Evolutionary conservation across 352 stramenopile species (phyloP).

Genomic region (Thalassiosira exigua): DNA sequence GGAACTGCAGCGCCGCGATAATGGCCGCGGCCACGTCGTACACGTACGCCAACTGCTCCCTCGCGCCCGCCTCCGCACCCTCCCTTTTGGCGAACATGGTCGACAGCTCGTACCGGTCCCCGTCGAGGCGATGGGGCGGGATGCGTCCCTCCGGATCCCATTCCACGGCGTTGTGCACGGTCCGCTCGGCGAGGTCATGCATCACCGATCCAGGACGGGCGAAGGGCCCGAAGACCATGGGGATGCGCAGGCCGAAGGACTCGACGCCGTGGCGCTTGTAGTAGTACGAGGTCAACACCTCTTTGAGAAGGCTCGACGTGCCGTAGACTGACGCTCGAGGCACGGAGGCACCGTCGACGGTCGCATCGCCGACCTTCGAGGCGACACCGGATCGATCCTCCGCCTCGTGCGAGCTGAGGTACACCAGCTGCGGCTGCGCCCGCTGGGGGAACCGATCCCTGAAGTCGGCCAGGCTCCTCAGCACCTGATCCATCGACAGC

Average conservation of each 20-base stretch:
- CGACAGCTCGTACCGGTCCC: constrained; percentile 35
- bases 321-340: constrained; percentile 40
- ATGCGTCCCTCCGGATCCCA: constrained; percentile 25
- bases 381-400: constrained; percentile 42
- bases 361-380: not conserved
- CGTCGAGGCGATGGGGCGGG: constrained; percentile 34
- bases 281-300: constrained; percentile 65
- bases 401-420: constrained; percentile 49
- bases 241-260: constrained; percentile 51
- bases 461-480: constrained; percentile 29
- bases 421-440: constrained; percentile 46
- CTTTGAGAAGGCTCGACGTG: constrained; percentile 48
- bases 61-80: constrained; percentile 24
- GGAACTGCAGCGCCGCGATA: constrained; percentile 60
- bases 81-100: constrained; percentile 32
- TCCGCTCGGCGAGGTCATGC: constrained; percentile 50
- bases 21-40: constrained; percentile 50
- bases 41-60: constrained; percentile 43
- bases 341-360: not conserved
- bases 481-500: constrained; percentile 63
- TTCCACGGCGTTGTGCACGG: constrained; percentile 36
- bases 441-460: not conserved
- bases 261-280: constrained; percentile 49
- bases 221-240: constrained; percentile 52
- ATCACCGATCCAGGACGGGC: constrained; percentile 46